Base-by-base conservation (phyloP, 1,139 yeast genomes). In the Kodamaea alishanica region DNA sequence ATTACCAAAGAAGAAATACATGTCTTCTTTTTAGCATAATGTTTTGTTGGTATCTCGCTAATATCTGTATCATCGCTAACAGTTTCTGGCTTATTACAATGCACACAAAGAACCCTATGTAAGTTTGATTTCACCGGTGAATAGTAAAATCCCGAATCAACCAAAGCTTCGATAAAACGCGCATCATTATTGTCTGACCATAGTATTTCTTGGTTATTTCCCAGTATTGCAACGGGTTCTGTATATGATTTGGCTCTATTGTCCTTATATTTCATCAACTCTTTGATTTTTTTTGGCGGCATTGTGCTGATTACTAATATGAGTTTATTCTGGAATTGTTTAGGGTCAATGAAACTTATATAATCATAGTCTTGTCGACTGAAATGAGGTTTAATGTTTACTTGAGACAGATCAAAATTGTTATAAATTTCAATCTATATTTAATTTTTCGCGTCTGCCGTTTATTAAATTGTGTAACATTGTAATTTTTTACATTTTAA, bases 121-220 rank as follows among this genome's bases (percentile, higher is more conserved):
- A 55, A 58, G 40, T 66, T 57, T 30, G 60, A 56, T 44, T 61
- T 64, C 0, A 73, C 67, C 2, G 95, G 95, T 9, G 77, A 68
- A 57, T 72, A 85, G 52, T 70, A 81, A 57, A 87, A 86, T 1
- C 96, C 96, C 24, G 77, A 70, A 27, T 70, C 72, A 1, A 88
- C 86, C 71, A 83, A 63, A 12, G 57, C 55, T 32, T 62, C 61
- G 5, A 61, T 54, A 2, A 66, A 58, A 7, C 70, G 67, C 8
- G 54, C 50, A n/a, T 60, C 56, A 38, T 64, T 57, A 11, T 71
- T 61, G 65, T 45, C 58, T 46, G 27, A 42, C 52, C 44, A 50
- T 34, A 37, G 49, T 46, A 43, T 49, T 55, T 9, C 53, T 8
- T 51, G 42, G 8, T 45, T 41, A 8, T 56, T 56, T 11, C 57